Evolutionary conservation across 2,329 filamentous ascomycete genomes (phyloP).

Genomic region (Aspergillus candidus): DNA sequence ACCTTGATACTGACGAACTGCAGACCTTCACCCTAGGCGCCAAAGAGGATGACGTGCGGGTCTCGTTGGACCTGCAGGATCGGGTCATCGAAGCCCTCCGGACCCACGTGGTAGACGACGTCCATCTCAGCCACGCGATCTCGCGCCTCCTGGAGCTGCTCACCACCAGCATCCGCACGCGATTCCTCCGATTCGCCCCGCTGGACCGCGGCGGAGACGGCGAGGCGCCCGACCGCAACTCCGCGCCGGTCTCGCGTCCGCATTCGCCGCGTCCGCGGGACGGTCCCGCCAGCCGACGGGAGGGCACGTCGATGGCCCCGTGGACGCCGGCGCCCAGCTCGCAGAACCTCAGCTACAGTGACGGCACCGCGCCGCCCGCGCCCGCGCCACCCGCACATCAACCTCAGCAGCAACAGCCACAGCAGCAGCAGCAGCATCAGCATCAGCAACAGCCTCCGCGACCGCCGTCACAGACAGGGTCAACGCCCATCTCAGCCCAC

Average conservation of each 20-base stretch:
- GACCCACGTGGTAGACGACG: slow-evolving; percentile 59
- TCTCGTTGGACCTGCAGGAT: slow-evolving; percentile 54
- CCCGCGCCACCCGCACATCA: no score
- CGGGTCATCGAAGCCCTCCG: slow-evolving; percentile 53
- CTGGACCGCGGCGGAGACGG: slow-evolving; percentile 42
- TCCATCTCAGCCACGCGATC: slow-evolving; percentile 58
- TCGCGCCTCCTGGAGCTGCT: slow-evolving; percentile 56
- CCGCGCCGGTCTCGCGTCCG: slow-evolving; percentile 28
- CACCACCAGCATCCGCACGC: slow-evolving; percentile 52
- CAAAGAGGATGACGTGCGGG: slow-evolving; percentile 55
- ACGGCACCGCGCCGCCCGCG: slow-evolving; percentile 16
- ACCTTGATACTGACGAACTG: slow-evolving; percentile 2
- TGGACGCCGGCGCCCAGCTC: slow-evolving; percentile 22
- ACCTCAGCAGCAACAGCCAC: no score
- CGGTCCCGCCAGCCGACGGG: slow-evolving; percentile 18
- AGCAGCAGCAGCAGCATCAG: no score
- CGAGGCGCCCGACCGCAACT: slow-evolving; percentile 32
- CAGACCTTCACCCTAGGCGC: slow-evolving; percentile 58
- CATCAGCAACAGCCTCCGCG: no score
- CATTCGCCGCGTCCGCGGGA: slow-evolving; percentile 35
- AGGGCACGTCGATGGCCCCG: slow-evolving; percentile 16
- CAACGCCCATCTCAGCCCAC: slow-evolving; percentile 24
- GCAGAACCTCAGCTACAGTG: slow-evolving; percentile 21
- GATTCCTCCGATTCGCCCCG: slow-evolving; percentile 53
- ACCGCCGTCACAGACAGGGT: slow-evolving; percentile 6